phyloP scores from a whole-genome alignment of 352 stramenopile genomes.

The Phytophthora ramorum region DNA sequence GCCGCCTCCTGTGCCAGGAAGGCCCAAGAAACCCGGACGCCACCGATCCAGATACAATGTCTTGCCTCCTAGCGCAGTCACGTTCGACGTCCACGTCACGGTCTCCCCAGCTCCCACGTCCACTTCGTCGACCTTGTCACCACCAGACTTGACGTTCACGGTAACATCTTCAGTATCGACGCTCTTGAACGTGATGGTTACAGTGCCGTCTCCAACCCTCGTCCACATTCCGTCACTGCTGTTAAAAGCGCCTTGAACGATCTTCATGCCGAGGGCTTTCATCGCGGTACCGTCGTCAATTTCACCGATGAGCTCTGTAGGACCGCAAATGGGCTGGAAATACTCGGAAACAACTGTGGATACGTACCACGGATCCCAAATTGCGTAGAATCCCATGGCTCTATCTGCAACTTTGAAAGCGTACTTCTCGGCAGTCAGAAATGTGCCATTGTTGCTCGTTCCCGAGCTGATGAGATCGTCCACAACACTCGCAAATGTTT shows the following conservation, averaged over 20 bases:
- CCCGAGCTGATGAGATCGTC: constrained; percentile 48
- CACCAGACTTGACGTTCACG: constrained; percentile 49
- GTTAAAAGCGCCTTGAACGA: constrained; percentile 47
- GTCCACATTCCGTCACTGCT: constrained; percentile 45
- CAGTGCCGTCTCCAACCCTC: constrained; percentile 36
- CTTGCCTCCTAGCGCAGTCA: constrained; percentile 38
- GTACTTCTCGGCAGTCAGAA: constrained; percentile 42
- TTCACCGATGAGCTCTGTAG: constrained; percentile 47
- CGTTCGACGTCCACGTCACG: constrained; percentile 32
- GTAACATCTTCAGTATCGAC: constrained; percentile 42
- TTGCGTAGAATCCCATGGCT: constrained; percentile 45
- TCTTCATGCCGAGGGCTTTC: constrained; percentile 49
- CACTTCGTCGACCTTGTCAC: constrained; percentile 41
- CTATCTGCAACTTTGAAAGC: constrained; percentile 47
- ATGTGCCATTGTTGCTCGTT: constrained; percentile 42
- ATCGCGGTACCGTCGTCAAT: constrained; percentile 53
- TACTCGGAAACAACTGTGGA: constrained; percentile 51
- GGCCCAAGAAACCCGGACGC: constrained; percentile 38
- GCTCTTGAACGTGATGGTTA: constrained; percentile 46
- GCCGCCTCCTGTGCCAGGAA: constrained; percentile 39
- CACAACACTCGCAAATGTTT: constrained; percentile 51
- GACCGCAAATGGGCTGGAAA: constrained; percentile 53
- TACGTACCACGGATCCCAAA: constrained; percentile 56
- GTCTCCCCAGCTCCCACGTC: constrained; percentile 30
- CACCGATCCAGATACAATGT: constrained; percentile 51